Conservation (phyloP, 1,284 basidiomycete genomes). For the Irpex rosettiformis region DNA sequence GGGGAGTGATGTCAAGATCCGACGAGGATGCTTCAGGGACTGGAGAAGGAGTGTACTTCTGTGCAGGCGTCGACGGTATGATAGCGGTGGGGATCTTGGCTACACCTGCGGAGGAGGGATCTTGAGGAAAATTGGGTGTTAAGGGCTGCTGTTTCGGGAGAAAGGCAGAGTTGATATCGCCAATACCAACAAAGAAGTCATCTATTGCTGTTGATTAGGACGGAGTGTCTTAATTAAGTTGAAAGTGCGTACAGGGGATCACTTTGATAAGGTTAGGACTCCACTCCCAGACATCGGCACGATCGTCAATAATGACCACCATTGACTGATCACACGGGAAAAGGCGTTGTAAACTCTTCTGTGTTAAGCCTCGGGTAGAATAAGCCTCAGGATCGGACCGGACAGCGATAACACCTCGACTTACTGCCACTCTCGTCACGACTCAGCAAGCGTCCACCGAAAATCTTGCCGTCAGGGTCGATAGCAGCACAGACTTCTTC, state of each 20-base stretch:
- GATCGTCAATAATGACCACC: constrained; percentile 99
- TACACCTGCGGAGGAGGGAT: constrained; percentile 21
- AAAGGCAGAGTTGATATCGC: constrained; percentile 96
- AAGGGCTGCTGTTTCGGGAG: constrained; percentile 73
- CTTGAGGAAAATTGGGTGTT: constrained; percentile 31
- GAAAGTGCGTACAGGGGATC: constrained; percentile 75
- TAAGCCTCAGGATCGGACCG: not conserved
- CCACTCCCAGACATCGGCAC: constrained; percentile 97
- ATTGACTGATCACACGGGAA: constrained; percentile 98
- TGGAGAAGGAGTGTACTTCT: constrained; percentile 4
- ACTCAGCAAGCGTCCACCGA: constrained; percentile 86
- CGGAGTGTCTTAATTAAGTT: constrained; percentile 4
- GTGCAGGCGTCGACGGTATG: constrained; percentile 4
- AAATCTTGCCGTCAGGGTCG: constrained; percentile 84
- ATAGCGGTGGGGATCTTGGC: constrained; percentile 14
- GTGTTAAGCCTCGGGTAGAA: constrained; percentile 63
- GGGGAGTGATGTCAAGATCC: constrained; percentile 16
- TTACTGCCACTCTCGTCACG: constrained; percentile 94
- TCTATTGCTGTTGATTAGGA: constrained; percentile 45
- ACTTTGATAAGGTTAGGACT: constrained; percentile 96
- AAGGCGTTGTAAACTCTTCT: constrained; percentile 87
- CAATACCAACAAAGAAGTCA: constrained; percentile 98
- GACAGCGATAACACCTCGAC: constrained; percentile 26
- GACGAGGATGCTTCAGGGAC: constrained; percentile 18
- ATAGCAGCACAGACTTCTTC: constrained; percentile 93